Percentiles rank a stretch among this genome's conserved stretches.
Conservation (phyloP, 306 rosid genomes). For the Vigna angularis region DNA sequence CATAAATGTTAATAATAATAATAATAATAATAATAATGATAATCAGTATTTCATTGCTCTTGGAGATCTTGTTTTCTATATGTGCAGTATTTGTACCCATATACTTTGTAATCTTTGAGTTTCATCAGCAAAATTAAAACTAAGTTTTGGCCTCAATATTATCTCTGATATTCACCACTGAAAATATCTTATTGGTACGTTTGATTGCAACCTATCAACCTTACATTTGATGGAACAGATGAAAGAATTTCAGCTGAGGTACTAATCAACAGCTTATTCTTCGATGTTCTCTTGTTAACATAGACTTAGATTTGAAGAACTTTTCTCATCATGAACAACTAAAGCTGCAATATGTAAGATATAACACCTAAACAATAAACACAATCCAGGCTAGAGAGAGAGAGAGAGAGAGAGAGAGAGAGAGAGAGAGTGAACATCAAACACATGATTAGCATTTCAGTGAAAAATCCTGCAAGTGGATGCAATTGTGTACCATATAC, state of each 20-base stretch:
- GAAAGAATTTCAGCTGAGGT: constrained; percentile 7
- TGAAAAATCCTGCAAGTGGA: constrained; percentile 14
- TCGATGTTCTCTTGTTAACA: constrained; percentile 1
- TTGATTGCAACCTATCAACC: constrained; percentile 40
- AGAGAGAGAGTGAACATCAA: not conserved
- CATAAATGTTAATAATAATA: constrained; percentile 13
- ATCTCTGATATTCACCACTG: not conserved
- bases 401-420: not conserved
- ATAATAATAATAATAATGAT: not conserved
- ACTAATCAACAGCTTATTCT: not conserved
- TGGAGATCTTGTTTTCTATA: constrained; percentile 11
- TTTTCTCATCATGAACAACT: not conserved
- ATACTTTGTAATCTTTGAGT: constrained; percentile 24
- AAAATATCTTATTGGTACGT: constrained; percentile 1
- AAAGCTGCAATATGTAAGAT: not conserved
- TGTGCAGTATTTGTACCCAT: constrained; percentile 23
- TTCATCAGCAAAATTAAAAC: constrained; percentile 21
- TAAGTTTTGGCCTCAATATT: constrained; percentile 27
- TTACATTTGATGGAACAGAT: constrained; percentile 12
- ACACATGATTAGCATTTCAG: constrained; percentile 6
- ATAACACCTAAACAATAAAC: not conserved
- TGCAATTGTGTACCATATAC: constrained; percentile 22
- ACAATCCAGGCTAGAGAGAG: not conserved
- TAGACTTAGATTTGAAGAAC: constrained; percentile 4
- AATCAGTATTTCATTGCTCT: constrained; percentile 34